phyloP scores from a whole-genome alignment of 177 flowering plant genomes.

The Telopea speciosissima region DNA sequence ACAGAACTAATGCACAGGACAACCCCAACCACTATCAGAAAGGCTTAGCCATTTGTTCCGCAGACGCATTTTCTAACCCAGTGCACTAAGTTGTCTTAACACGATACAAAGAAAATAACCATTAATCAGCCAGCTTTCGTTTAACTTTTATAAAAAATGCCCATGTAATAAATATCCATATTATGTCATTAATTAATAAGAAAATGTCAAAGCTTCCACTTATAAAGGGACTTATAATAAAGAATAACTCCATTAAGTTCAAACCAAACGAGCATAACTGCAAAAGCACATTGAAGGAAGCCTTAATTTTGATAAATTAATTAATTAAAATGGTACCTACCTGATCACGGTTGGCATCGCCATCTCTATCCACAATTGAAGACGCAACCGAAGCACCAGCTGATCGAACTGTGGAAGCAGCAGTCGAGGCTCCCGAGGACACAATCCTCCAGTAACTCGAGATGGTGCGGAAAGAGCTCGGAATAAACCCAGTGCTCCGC shows the following conservation, averaged over 20 bases:
- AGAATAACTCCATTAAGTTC: no score
- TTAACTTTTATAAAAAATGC: no score
- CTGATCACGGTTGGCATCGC: conserved; percentile 45
- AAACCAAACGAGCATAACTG: neutral
- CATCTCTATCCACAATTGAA: conserved; percentile 54
- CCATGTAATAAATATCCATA: neutral
- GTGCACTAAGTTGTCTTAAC: neutral
- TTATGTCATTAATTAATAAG: neutral
- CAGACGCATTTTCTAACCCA: neutral
- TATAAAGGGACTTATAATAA: neutral
- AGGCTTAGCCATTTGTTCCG: neutral
- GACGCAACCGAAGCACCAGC: conserved; percentile 57
- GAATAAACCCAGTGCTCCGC: conserved; percentile 25
- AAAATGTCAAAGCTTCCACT: neutral
- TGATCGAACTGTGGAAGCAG: conserved; percentile 55
- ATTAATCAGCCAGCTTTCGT: neutral
- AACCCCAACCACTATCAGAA: neutral
- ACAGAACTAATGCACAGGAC: neutral
- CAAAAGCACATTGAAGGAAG: neutral
- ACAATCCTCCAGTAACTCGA: conserved; percentile 64
- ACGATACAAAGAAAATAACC: neutral
- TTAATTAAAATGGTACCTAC: conserved; percentile 35
- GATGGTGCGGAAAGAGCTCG: conserved; percentile 23
- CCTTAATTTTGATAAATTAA: neutral
- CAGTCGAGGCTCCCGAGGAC: conserved; percentile 66